Evolutionary conservation across 371 early-diverging fungal genomes (phyloP), one percentile per base, ranked within the genome.

Genomic region (Batkoa obscura): DNA sequence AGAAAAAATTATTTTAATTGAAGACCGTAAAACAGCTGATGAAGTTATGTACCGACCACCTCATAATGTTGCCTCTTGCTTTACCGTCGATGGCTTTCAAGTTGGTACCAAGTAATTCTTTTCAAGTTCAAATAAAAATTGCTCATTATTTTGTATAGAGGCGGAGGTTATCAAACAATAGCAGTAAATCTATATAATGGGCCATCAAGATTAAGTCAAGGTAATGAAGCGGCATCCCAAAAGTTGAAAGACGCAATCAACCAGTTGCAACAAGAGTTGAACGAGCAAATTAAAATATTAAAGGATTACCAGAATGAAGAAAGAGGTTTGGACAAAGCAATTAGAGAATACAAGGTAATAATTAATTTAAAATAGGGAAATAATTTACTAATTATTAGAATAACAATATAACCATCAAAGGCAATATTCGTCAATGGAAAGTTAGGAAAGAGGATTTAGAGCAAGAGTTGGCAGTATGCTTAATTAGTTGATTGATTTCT

Each of bases 1-100:
- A 58, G 93, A 95, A 64, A 72, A 78, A 31, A 76, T 71, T 3
- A 70, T 89, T n/a, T 65, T 95, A 39, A 77, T 90, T 42, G 69
- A 75, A 12, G 70, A 75, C 33, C 82, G 90, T 50, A 60, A 62
- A 0, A 72, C 77, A 35, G 96, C 86, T 9, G 87, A 93, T 62
- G 51, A 62, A 0, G 55, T 92, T n/a, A 88, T 86, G 68, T 70
- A 67, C 0, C 62, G 70, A 3, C 69, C 69, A 46, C 93, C 92
- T 1, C 63, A 54, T 4, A 91, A 93, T 52, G 80, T 92, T 13
- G 64, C 55, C 0, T 60, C 64, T 0, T 86, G 90, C 50, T 79
- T 76, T 58, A 82, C 90, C 0, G 62, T 60, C 5, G 71, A 80
- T 43, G 72, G 80, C 2, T 74, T 76, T 56, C 67, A 66, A 47